Evolutionary conservation across 31 red algal genomes (phyloP).

Genomic region (Pterothamnion heteromorphum): DNA sequence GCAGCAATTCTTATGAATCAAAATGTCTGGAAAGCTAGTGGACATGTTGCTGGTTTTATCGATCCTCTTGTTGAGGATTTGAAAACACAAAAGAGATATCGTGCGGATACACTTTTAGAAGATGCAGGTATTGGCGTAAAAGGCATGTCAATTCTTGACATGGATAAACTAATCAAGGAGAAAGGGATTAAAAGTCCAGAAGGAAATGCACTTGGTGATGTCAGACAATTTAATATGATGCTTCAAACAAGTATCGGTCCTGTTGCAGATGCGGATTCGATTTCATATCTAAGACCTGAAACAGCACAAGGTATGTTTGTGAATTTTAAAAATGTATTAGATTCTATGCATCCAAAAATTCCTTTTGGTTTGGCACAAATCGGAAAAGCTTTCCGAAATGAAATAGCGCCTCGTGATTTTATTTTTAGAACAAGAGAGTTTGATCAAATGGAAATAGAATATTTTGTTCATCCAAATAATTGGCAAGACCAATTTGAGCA

Average conservation of each 20-base stretch:
- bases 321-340: conserved; percentile 88
- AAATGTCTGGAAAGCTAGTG: conserved; percentile 71
- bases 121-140: neutral
- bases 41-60: conserved; percentile 87
- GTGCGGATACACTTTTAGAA: conserved; percentile 86
- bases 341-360: conserved; percentile 70
- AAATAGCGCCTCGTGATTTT: conserved; percentile 80
- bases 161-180: conserved; percentile 53
- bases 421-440: conserved; percentile 91
- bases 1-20: conserved; percentile 73
- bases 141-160: neutral
- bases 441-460: conserved; percentile 92
- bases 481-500: too few species aligned
- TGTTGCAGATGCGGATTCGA: conserved; percentile 47
- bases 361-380: conserved; percentile 95
- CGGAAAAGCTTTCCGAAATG: conserved; percentile 93
- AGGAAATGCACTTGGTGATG: conserved; percentile 56
- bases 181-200: conserved; percentile 69
- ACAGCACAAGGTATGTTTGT: conserved; percentile 99
- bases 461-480: conserved; percentile 99
- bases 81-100: conserved; percentile 61
- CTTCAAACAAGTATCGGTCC: conserved; percentile 90
- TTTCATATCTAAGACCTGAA: conserved; percentile 86
- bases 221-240: conserved; percentile 96
- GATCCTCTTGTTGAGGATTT: conserved; percentile 86